Evolutionary conservation across 2,329 filamentous ascomycete genomes (phyloP).

Genomic region (Fusarium scirpi): DNA sequence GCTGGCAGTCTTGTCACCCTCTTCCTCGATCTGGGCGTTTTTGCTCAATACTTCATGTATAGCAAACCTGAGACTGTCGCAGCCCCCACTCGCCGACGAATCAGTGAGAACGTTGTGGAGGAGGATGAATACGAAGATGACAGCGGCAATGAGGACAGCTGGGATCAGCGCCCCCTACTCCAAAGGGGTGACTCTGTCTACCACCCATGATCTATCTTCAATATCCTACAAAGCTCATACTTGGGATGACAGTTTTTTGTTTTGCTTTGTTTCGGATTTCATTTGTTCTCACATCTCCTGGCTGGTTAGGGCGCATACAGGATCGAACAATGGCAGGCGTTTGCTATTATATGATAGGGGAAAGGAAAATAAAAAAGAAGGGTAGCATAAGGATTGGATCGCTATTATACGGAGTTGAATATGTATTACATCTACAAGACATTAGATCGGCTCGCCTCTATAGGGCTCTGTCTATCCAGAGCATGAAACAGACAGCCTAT

Average conservation of each 20-base stretch:
- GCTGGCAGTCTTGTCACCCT: constrained; percentile 90
- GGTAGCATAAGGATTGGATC: constrained; percentile 7
- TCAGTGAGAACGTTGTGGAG: constrained; percentile 33
- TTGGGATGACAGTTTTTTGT: constrained; percentile 32
- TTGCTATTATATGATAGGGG: constrained; percentile 15
- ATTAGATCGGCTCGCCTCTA: constrained; percentile 3
- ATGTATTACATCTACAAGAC: background rate
- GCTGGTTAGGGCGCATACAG: constrained; percentile 25
- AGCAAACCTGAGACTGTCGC: constrained; percentile 58
- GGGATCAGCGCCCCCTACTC: constrained; percentile 57
- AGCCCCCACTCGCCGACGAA: constrained; percentile 14
- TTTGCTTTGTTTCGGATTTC: constrained; percentile 23
- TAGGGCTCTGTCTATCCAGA: background rate
- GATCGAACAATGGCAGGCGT: constrained; percentile 31
- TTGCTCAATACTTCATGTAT: constrained; percentile 93
- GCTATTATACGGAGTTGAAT: constrained; percentile 17
- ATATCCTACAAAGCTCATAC: background rate
- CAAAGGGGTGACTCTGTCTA: constrained; percentile 50
- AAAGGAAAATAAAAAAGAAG: constrained; percentile 25
- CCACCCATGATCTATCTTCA: constrained; percentile 22
- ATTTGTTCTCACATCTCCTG: constrained; percentile 22
- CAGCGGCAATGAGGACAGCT: constrained; percentile 47
- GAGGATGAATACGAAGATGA: constrained; percentile 49
- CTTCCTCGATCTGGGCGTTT: constrained; percentile 85
- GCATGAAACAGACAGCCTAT: background rate